Conservation (phyloP, 495 filamentous ascomycete genomes). For the Annulohypoxylon moriforme region DNA sequence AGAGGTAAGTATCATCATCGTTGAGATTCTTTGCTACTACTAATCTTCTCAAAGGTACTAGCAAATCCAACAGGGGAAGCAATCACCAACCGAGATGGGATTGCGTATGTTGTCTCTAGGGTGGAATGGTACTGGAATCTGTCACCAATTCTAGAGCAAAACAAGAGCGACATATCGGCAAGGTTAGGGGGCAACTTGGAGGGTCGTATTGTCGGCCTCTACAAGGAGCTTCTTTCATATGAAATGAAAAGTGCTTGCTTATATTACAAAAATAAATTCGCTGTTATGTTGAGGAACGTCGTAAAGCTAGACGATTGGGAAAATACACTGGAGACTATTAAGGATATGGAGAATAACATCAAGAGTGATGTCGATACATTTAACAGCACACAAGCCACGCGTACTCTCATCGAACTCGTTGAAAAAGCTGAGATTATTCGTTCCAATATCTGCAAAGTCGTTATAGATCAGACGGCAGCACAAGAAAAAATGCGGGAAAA, state of each 20-base stretch:
- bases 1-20: background rate
- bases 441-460: background rate
- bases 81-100: background rate
- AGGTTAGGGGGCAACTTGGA: background rate
- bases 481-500: background rate
- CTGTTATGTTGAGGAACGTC: background rate
- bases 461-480: background rate
- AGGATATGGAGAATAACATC: background rate
- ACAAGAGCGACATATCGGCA: background rate
- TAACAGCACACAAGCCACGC: background rate
- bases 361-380: background rate
- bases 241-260: background rate
- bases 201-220: background rate
- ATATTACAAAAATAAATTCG: background rate
- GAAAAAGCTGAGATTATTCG: background rate
- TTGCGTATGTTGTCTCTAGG: background rate
- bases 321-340: background rate
- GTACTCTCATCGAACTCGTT: background rate
- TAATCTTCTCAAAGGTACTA: background rate
- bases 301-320: background rate
- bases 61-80: background rate
- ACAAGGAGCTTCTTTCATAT: background rate
- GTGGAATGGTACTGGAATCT: background rate
- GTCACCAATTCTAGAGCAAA: background rate
- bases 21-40: background rate